phyloP scores from a whole-genome alignment of 768 basidiomycete genomes.

The Grammothele lineata region DNA sequence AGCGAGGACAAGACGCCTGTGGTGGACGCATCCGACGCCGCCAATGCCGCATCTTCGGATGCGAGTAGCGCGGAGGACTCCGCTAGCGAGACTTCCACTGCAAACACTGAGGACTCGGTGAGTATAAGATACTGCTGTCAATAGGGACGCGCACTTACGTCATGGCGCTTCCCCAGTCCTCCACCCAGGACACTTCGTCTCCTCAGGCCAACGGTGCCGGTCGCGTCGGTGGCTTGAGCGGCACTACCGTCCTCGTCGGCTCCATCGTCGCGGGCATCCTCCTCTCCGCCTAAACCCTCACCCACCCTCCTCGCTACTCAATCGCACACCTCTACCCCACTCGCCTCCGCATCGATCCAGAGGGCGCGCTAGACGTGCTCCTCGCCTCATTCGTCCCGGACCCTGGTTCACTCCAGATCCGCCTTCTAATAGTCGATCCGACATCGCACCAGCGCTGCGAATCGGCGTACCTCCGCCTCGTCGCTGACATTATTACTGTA shows the following conservation, averaged over 20 bases:
- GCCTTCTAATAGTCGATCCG: background rate
- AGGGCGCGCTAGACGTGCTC: constrained; percentile 8
- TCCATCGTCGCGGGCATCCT: constrained; percentile 5
- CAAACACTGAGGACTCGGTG: no score
- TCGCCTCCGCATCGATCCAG: background rate
- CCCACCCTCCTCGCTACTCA: no score
- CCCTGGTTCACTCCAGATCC: background rate
- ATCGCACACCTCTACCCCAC: background rate
- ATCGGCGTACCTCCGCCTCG: background rate
- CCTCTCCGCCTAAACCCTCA: background rate
- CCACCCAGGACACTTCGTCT: no score
- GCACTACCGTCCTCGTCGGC: constrained; percentile 1
- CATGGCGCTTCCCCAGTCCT: no score
- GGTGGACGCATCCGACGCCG: background rate
- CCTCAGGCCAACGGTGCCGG: constrained; percentile 1
- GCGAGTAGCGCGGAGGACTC: background rate
- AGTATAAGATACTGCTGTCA: no score
- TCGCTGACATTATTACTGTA: constrained; percentile 2
- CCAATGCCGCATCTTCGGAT: background rate
- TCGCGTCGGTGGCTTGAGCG: background rate
- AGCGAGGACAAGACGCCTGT: background rate
- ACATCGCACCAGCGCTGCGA: background rate
- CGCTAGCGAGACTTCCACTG: no score
- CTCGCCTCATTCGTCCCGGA: background rate
- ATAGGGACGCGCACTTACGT: no score